Conservation (phyloP, 306 rosid genomes). For the Ormosia semicastrata region DNA sequence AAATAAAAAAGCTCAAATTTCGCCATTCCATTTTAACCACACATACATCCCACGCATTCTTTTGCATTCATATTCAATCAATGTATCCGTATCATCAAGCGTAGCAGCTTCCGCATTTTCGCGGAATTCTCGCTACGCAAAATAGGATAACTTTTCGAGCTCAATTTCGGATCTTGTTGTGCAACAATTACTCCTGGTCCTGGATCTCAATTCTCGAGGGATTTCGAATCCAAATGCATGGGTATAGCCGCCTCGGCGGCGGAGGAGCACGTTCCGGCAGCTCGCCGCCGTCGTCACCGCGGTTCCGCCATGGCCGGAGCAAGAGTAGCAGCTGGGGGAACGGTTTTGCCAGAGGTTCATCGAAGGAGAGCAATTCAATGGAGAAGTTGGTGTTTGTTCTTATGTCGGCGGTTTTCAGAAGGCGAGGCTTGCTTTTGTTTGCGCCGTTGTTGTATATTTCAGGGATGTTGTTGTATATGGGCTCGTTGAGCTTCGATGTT, state of each 20-base stretch:
- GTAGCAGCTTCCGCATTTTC: neutral
- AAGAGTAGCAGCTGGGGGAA: slow-evolving; percentile 35
- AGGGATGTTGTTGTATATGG: slow-evolving; percentile 90
- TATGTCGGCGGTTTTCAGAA: slow-evolving; percentile 66
- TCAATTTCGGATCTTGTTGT: slow-evolving; percentile 15
- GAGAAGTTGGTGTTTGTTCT: slow-evolving; percentile 58
- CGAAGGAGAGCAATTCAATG: slow-evolving; percentile 45
- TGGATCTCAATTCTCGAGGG: slow-evolving; percentile 11
- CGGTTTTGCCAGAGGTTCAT: slow-evolving; percentile 13
- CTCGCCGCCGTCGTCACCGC: slow-evolving; percentile 80
- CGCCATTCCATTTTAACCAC: neutral
- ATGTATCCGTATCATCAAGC: neutral
- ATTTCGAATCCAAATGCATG: slow-evolving; percentile 51
- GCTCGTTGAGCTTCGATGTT: slow-evolving; percentile 72
- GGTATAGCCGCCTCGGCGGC: slow-evolving; percentile 61
- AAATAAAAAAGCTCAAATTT: neutral
- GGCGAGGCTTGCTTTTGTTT: slow-evolving; percentile 76
- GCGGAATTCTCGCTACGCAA: neutral
- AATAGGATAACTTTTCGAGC: neutral
- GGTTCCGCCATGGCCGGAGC: slow-evolving; percentile 63
- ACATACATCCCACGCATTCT: neutral
- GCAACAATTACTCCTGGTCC: neutral
- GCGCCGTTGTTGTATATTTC: slow-evolving; percentile 88
- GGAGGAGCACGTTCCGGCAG: slow-evolving; percentile 36
- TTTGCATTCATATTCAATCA: neutral